These are phyloP conservation scores for Rhizophora mangle DNA, from an alignment of 345 rosid genomes.

Conservation along the genomic window DNA sequence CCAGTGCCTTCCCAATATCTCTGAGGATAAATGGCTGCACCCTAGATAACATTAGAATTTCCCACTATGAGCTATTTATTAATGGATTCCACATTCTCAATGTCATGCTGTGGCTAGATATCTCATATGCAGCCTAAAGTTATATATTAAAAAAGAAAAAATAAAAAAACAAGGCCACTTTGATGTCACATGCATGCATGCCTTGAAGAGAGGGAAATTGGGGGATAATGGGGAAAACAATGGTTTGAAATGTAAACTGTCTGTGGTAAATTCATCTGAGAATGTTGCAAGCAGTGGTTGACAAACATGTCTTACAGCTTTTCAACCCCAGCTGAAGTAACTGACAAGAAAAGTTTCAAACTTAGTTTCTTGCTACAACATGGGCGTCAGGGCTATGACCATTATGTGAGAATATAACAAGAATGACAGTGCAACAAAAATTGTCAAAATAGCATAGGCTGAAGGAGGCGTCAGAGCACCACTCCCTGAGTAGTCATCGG, in stretches of 20 bases:
- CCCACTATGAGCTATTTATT: background rate
- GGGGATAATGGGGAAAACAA: background rate
- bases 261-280: background rate
- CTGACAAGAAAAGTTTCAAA: slow-evolving; percentile 1
- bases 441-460: slow-evolving; percentile 19
- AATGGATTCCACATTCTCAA: background rate
- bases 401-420: slow-evolving; percentile 29
- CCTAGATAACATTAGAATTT: background rate
- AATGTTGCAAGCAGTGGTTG: background rate
- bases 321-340: background rate
- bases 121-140: background rate
- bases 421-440: slow-evolving; percentile 30
- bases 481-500: slow-evolving; percentile 54
- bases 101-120: background rate
- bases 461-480: slow-evolving; percentile 26
- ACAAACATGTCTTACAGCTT: slow-evolving; percentile 6
- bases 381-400: slow-evolving; percentile 18
- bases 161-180: too few species aligned
- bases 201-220: too few species aligned
- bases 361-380: slow-evolving; percentile 37
- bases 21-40: background rate
- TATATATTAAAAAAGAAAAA: too few species aligned
- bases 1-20: background rate
- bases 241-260: background rate
- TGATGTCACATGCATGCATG: too few species aligned